Conservation (phyloP, 352 stramenopile genomes). For the Ochromonadaceae sp. region DNA sequence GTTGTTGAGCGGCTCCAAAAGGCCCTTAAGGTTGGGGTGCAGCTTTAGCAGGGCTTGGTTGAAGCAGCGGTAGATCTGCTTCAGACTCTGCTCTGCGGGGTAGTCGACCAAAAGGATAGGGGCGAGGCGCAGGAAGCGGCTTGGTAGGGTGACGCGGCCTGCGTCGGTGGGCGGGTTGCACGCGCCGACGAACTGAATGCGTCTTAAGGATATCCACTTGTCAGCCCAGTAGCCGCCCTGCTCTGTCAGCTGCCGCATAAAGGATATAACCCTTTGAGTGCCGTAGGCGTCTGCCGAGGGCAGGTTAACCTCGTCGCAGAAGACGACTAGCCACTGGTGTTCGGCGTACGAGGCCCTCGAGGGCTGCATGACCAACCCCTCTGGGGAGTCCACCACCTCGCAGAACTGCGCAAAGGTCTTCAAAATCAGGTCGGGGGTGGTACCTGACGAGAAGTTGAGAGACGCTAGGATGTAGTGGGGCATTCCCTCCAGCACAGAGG, state of each 20-base stretch:
- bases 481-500: constrained; percentile 87
- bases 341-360: constrained; percentile 51
- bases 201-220: constrained; percentile 68
- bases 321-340: constrained; percentile 96
- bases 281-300: constrained; percentile 91
- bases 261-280: constrained; percentile 97
- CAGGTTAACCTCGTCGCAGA: constrained; percentile 99
- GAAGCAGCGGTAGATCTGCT: constrained; percentile 99
- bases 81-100: constrained; percentile 78
- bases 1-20: constrained; percentile 87
- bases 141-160: constrained; percentile 85
- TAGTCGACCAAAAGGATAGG: constrained; percentile 98
- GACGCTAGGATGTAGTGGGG: constrained; percentile 92
- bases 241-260: constrained; percentile 94
- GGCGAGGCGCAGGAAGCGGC: constrained; percentile 92
- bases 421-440: constrained; percentile 87
- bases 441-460: constrained; percentile 98
- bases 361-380: constrained; percentile 85
- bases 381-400: constrained; percentile 89
- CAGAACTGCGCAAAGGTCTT: constrained; percentile 94
- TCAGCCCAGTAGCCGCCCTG: constrained; percentile 81
- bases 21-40: constrained; percentile 88
- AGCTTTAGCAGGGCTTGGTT: constrained; percentile 94
- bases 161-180: constrained; percentile 99
- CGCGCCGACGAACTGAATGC: constrained; percentile 88